These are phyloP conservation scores for Agroathelia rolfsii DNA, from an alignment of 1,284 basidiomycete genomes.

Conservation along the genomic window DNA sequence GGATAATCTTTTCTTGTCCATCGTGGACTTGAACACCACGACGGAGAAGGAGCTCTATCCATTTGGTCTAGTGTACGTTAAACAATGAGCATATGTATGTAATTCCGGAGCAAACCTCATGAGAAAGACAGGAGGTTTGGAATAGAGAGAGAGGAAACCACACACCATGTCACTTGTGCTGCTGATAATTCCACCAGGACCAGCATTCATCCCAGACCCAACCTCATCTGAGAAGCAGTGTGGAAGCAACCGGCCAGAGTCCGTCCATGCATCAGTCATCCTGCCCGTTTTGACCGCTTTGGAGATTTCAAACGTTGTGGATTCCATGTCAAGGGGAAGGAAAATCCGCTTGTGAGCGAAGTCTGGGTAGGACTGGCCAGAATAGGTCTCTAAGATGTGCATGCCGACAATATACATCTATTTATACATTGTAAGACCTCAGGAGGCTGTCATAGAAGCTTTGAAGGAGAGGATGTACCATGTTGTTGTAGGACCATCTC, in stretches of 20 bases:
- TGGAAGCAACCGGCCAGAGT: conserved; percentile 17
- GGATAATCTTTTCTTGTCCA: conserved; percentile 16
- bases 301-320: conserved; percentile 25
- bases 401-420: conserved; percentile 27
- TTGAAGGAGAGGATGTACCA: conserved; percentile 14
- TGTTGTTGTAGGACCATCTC: conserved; percentile 31
- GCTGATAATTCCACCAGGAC: conserved; percentile 26
- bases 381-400: conserved; percentile 25
- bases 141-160: too few species aligned
- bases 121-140: too few species aligned
- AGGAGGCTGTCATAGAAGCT: neutral
- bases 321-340: conserved; percentile 20
- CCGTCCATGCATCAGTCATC: conserved; percentile 25
- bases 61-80: conserved; percentile 21
- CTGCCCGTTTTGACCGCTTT: conserved; percentile 22
- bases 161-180: conserved; percentile 26
- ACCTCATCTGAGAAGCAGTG: conserved; percentile 17
- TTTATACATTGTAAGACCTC: conserved; percentile 7
- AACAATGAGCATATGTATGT: neutral
- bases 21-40: conserved; percentile 16
- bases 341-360: conserved; percentile 24
- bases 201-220: conserved; percentile 16
- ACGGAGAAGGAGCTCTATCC: conserved; percentile 23
- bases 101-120: neutral
- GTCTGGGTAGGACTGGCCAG: conserved; percentile 21